Conservation (phyloP, 495 filamentous ascomycete species). For the Penicillium nucicola region DNA sequence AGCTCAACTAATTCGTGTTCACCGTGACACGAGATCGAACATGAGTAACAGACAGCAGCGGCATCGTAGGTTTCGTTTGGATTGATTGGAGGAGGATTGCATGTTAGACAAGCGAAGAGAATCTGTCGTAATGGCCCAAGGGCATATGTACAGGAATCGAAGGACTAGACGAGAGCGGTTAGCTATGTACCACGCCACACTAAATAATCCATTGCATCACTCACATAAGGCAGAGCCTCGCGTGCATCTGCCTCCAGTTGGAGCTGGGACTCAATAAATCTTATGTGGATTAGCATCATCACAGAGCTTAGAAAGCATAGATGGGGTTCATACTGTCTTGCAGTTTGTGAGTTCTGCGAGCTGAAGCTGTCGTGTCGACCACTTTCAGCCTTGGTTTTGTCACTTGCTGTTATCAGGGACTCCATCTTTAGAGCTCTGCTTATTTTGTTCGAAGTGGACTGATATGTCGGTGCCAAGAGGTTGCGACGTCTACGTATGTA, state of each 20-base stretch:
- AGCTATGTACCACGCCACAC: constrained; percentile 6
- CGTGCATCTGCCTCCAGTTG: constrained; percentile 91
- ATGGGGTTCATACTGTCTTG: constrained; percentile 63
- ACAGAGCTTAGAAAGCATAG: not conserved
- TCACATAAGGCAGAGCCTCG: constrained; percentile 87
- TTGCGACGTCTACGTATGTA: too few species aligned
- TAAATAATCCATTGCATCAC: constrained; percentile 8
- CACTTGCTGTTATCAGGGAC: not conserved
- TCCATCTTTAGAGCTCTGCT: constrained; percentile 11
- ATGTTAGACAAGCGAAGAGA: constrained; percentile 88
- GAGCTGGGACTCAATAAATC: constrained; percentile 86
- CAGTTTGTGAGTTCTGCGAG: constrained; percentile 79
- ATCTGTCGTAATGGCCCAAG: constrained; percentile 83
- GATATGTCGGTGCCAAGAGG: too few species aligned
- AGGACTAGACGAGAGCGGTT: constrained; percentile 53
- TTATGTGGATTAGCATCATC: constrained; percentile 26
- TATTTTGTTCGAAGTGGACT: too few species aligned
- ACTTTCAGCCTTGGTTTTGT: constrained; percentile 8
- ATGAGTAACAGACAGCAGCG: constrained; percentile 92
- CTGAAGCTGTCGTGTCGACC: constrained; percentile 50
- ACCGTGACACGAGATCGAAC: constrained; percentile 93
- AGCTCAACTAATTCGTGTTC: constrained; percentile 95
- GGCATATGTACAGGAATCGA: constrained; percentile 85
- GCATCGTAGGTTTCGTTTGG: constrained; percentile 61
- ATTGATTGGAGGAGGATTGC: constrained; percentile 72